phyloP scores from a whole-genome alignment of 2,329 filamentous ascomycete genomes.

The Hyphodiscus sp. region DNA sequence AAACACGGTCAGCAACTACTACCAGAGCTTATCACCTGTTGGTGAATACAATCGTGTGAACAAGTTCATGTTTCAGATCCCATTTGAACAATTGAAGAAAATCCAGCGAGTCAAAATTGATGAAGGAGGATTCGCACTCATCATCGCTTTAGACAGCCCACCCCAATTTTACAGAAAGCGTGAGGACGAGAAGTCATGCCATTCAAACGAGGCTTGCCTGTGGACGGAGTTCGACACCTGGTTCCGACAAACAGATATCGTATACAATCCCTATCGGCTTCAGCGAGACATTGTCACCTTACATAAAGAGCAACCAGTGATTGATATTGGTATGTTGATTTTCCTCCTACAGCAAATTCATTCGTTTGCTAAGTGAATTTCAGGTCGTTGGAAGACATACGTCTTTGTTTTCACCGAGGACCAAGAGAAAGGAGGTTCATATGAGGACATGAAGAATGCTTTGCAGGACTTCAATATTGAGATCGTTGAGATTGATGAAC shows the following conservation, averaged over 20 bases:
- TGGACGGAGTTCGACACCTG: conserved; percentile 54
- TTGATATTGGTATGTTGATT: conserved; percentile 46
- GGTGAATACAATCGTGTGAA: conserved; percentile 21
- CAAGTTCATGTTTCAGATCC: conserved; percentile 31
- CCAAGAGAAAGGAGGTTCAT: conserved; percentile 19
- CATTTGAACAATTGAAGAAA: conserved; percentile 37
- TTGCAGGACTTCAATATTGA: conserved; percentile 69
- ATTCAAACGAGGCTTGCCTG: conserved; percentile 33
- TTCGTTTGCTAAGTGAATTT: conserved; percentile 5
- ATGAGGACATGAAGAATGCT: conserved; percentile 17
- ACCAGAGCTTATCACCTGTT: conserved; percentile 4
- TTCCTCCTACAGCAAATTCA: not conserved
- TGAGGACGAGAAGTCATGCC: conserved; percentile 31
- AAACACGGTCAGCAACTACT: conserved; percentile 9
- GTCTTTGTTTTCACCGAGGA: conserved; percentile 39
- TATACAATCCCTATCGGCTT: conserved; percentile 36
- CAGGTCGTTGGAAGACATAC: conserved; percentile 58
- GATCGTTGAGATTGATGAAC: conserved; percentile 37
- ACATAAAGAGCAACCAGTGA: conserved; percentile 41
- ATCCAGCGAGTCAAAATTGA: conserved; percentile 34
- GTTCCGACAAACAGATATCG: conserved; percentile 59
- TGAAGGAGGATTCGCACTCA: conserved; percentile 32
- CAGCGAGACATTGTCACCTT: conserved; percentile 37
- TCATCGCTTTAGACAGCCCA: conserved; percentile 44
- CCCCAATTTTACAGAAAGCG: conserved; percentile 31